These are phyloP conservation scores for Globisporangium cystogenes DNA, from an alignment of 352 stramenopile genomes.

Conservation along the genomic window DNA sequence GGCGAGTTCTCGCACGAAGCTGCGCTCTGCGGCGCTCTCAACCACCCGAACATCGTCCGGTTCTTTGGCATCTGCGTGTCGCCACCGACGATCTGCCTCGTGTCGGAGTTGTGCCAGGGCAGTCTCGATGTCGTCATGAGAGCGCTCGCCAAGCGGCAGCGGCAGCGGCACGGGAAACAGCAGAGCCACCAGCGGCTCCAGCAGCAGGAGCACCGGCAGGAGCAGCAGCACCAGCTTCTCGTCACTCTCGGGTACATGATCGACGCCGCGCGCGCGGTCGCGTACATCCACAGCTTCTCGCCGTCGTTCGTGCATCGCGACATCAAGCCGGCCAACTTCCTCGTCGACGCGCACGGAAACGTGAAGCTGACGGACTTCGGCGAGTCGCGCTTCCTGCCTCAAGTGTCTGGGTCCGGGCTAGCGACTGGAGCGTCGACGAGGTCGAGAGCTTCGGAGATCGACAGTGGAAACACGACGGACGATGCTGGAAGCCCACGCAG, in stretches of 20 bases:
- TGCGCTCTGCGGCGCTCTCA: conserved; percentile 8
- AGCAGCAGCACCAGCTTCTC: conserved; percentile 27
- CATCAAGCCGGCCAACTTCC: conserved; percentile 79
- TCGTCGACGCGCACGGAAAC: conserved; percentile 43
- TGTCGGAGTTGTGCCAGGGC: conserved; percentile 72
- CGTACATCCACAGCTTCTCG: conserved; percentile 71
- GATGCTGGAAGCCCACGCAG: background rate
- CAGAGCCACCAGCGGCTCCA: conserved; percentile 5
- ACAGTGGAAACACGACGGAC: background rate
- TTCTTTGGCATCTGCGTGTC: conserved; percentile 66
- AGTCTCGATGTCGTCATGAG: conserved; percentile 38
- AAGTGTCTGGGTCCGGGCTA: conserved; percentile 3
- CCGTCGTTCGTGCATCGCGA: conserved; percentile 66
- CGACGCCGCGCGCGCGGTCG: conserved; percentile 51
- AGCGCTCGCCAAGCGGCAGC: conserved; percentile 1
- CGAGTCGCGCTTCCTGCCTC: conserved; percentile 31
- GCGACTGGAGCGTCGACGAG: conserved; percentile 1
- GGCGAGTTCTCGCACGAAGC: conserved; percentile 11
- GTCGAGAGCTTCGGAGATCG: background rate
- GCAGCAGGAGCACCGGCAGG: background rate
- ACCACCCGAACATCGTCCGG: conserved; percentile 53
- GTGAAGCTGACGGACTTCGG: conserved; percentile 84
- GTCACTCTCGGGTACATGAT: conserved; percentile 64
- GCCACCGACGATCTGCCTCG: conserved; percentile 62
- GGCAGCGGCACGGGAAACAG: background rate